A percentile compares a stretch with the other conserved stretches of the same genome.
phyloP scores from a whole-genome alignment of 139 green algal species.

The Limnomonas spitsbergensis region DNA sequence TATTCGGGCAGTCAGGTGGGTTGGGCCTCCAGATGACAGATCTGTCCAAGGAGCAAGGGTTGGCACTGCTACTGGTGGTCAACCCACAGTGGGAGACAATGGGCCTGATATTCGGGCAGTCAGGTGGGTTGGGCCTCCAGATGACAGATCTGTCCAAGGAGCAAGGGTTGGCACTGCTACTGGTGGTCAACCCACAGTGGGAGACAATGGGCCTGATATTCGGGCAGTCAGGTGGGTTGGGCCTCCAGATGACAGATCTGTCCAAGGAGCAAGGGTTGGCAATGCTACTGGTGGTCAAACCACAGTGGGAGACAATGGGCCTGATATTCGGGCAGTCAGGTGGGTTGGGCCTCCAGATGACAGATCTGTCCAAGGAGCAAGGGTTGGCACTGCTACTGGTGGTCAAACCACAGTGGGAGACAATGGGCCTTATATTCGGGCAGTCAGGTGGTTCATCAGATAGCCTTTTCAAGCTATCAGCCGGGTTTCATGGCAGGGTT shows the following conservation, averaged over 20 bases:
- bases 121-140: not conserved
- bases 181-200: slow-evolving; percentile 84
- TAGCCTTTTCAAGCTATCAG: no score
- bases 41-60: no score
- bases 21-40: no score
- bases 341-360: not conserved
- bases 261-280: no score
- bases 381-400: slow-evolving; percentile 75
- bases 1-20: not conserved
- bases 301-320: slow-evolving; percentile 61
- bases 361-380: no score
- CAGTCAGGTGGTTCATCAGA: not conserved
- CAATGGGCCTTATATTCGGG: slow-evolving; percentile 16
- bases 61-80: slow-evolving; percentile 66
- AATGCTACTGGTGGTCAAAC: slow-evolving; percentile 77
- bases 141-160: no score
- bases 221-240: not conserved
- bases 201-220: slow-evolving; percentile 27
- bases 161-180: slow-evolving; percentile 44
- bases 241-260: no score
- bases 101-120: slow-evolving; percentile 16
- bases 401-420: slow-evolving; percentile 78
- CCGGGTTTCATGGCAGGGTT: no score
- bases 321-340: slow-evolving; percentile 2
- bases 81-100: slow-evolving; percentile 74